Evolutionary conservation across 805 yeast species (phyloP).

Genomic region (Starmerella bombicola): DNA sequence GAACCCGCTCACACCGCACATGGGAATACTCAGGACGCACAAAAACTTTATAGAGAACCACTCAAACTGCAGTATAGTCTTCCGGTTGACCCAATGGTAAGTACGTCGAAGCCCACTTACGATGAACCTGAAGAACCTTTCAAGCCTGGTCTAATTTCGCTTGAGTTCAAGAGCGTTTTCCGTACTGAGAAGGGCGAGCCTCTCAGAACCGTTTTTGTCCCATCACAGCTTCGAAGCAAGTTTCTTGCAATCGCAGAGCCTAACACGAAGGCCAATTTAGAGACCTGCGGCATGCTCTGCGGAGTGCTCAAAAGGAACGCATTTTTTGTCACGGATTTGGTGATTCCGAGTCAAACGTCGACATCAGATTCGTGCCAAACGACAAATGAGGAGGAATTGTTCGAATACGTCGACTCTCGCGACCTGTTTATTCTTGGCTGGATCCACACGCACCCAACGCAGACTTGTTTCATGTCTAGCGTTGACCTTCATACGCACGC

Average conservation of each 20-base stretch:
- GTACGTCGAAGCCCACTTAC: background rate
- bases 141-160: background rate
- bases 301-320: slow-evolving; percentile 51
- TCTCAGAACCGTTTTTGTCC: slow-evolving; percentile 41
- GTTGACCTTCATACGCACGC: slow-evolving; percentile 58
- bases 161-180: slow-evolving; percentile 1
- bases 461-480: slow-evolving; percentile 54
- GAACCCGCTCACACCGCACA: background rate
- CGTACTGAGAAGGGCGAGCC: slow-evolving; percentile 8
- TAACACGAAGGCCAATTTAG: slow-evolving; percentile 42
- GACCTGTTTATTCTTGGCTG: slow-evolving; percentile 57
- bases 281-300: slow-evolving; percentile 56
- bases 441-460: slow-evolving; percentile 68
- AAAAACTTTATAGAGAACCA: background rate
- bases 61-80: background rate
- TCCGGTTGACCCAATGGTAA: background rate
- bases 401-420: slow-evolving; percentile 42
- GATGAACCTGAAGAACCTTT: background rate
- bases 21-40: background rate
- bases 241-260: slow-evolving; percentile 38
- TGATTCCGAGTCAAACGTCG: slow-evolving; percentile 51
- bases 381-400: slow-evolving; percentile 45
- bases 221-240: slow-evolving; percentile 32
- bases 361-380: slow-evolving; percentile 54
- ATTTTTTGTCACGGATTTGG: slow-evolving; percentile 47